Base-by-base conservation (phyloP, 768 basidiomycete genomes). In the Fistulinella prunicolor region DNA sequence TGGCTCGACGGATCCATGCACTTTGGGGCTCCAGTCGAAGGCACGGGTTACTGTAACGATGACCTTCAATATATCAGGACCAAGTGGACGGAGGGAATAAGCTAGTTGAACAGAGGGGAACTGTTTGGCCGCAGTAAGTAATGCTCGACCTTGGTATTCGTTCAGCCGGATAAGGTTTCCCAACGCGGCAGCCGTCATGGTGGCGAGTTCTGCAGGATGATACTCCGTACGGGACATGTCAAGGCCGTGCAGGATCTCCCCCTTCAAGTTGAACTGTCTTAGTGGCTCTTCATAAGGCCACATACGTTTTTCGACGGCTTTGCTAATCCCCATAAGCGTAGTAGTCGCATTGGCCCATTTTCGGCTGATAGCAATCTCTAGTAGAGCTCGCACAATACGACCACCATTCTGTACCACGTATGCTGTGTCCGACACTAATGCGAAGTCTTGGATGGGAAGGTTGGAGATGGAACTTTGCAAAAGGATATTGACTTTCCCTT, bases 251-350 rank as follows among this genome's bases (percentile, higher is more conserved):
- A 96, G 61, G 8, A 92, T 79, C 36, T 95, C 91, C 22, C 70
- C 65, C 54, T 86, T 89, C 19, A 98, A 78, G 26, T 77, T 69
- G 59, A 87, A 89, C 60, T 97, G 93, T 54, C 73, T 81, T 26
- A 99, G 71, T 3, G 94, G 95, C 49, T 98, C 89, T 38, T 94
- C 88, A 64, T 85, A 97, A 2, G 94, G 90, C 96, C 96, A 99
- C 58, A 96, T 70, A 21, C 90, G 81, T 62, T 87, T 88, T 66
- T 95, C 91, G 45, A 95, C 79, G 3, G 92, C 89, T 66, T 98
- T 98, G 73, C 92, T 91, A 69, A 99, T 79, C 3, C 85, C 84
- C 77, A 94, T 83, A 20, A 98, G 78, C 10, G 88, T 85, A 2
- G 78, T 74, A 10, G 87, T 81, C 34, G 83, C 85, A 55, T 76